Evolutionary conservation across 805 yeast genomes (phyloP).

Genomic region (Alloascoidea africana): DNA sequence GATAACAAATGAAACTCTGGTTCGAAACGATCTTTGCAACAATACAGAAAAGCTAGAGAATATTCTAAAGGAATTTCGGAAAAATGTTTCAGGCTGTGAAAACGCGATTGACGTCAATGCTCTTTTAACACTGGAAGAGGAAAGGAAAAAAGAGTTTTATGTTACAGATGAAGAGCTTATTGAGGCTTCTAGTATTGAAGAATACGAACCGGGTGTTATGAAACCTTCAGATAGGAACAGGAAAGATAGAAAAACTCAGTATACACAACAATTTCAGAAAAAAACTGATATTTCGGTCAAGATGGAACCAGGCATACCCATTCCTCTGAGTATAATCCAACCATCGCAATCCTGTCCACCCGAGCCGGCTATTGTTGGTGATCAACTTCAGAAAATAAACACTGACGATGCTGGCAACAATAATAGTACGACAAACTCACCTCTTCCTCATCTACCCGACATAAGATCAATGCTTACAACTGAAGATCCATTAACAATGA

Average conservation of each 20-base stretch:
- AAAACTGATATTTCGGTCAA: neutral
- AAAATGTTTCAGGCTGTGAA: neutral
- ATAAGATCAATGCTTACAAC: neutral
- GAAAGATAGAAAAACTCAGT: neutral
- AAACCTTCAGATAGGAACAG: neutral
- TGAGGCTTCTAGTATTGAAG: neutral
- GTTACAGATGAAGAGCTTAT: neutral
- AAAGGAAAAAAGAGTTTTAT: constrained; percentile 1
- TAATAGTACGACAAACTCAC: neutral
- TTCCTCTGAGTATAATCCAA: neutral
- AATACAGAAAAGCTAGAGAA: neutral
- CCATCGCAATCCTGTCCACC: neutral
- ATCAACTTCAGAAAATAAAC: neutral
- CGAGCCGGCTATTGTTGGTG: neutral
- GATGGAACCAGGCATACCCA: neutral
- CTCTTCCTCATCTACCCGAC: neutral
- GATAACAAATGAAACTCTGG: neutral
- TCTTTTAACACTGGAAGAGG: constrained; percentile 1
- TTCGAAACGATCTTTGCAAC: neutral
- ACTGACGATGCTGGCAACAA: neutral
- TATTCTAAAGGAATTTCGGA: neutral
- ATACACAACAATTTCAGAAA: neutral
- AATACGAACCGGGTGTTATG: neutral
- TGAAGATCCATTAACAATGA: too few species aligned
- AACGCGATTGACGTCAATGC: neutral